Evolutionary conservation across 768 basidiomycete genomes (phyloP), one percentile per base, ranked within the genome.

Genomic region (Tylopilus balloui): DNA sequence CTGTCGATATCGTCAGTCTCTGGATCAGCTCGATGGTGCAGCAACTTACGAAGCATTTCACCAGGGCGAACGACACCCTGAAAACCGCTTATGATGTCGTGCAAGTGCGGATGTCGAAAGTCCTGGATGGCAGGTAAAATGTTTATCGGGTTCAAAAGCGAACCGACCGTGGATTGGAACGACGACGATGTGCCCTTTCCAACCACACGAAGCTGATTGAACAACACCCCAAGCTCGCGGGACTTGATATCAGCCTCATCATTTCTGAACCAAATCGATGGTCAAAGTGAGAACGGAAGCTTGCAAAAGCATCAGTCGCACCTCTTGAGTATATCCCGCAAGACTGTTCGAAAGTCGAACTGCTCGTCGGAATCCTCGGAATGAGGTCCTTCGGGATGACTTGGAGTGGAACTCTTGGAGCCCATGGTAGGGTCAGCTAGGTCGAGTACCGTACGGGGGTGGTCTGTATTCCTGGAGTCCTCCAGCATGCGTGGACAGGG

Each of bases 21-120:
- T n/a, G 17, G 32, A 32, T n/a, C n/a, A 6, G 15, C 4, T 1
- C n/a, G 0, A 32, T 29, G 41, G 3, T 44, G 8, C 2, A 31
- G 6, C 11, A 12, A 79, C 86, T 55, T 58, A 83, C 89, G 72
- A 5, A 82, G 73, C 83, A 85, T 85, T 55, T 85, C 81, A 24
- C 84, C 83, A 0, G 82, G 81, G 15, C 72, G 70, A 25, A 84
- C 67, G 12, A 77, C 70, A 34, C 83, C 83, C 32, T 78, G 75
- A 60, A 81, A 82, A 4, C 75, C 76, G 23, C 57, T 54, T 1
- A 84, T 61, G 28, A 85, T 78, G 40, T 70, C 78, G 19, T 81
- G 76, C 2, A 84, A 63, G 10, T 80, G 78, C 1, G 88, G 85
- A 42, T 87, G 81, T 25, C 80, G 73, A 6, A 71, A 42, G 1